Conservation (phyloP, 345 rosid species). For the Eucalyptus pauciflora region DNA sequence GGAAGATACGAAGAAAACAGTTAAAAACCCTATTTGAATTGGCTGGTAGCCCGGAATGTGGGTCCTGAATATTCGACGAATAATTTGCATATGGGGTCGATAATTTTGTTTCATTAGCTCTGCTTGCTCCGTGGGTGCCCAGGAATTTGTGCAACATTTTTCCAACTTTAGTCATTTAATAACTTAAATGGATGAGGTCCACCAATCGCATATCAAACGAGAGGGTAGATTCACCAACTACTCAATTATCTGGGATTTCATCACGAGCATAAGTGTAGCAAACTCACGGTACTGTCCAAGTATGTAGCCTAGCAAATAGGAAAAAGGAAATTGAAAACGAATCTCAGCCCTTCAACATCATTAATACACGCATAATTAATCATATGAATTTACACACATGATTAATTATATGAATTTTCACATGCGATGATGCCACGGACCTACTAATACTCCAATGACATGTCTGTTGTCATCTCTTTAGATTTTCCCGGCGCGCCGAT, state of each 20-base stretch:
- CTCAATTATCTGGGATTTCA: background rate
- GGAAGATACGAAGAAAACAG: background rate
- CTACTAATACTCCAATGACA: background rate
- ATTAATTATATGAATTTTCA: background rate
- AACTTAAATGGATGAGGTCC: background rate
- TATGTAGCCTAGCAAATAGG: background rate
- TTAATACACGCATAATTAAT: background rate
- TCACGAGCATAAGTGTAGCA: background rate
- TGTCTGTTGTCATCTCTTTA: background rate
- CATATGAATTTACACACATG: background rate
- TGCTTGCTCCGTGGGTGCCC: background rate
- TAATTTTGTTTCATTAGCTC: background rate
- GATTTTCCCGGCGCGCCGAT: background rate
- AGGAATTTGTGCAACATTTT: background rate
- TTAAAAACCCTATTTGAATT: background rate
- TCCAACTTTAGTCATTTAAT: background rate
- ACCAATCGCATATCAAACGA: background rate
- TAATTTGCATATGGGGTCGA: background rate
- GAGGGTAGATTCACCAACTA: background rate
- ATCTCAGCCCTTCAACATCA: background rate
- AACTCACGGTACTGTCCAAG: background rate
- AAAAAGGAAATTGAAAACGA: background rate
- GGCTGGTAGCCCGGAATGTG: background rate
- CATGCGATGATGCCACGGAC: background rate
- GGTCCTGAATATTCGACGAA: background rate